Percentiles rank a stretch among this genome's conserved stretches.
These are phyloP conservation scores for Zygotorulaspora florentina DNA, from an alignment of 805 yeast species.

Conservation along the genomic window DNA sequence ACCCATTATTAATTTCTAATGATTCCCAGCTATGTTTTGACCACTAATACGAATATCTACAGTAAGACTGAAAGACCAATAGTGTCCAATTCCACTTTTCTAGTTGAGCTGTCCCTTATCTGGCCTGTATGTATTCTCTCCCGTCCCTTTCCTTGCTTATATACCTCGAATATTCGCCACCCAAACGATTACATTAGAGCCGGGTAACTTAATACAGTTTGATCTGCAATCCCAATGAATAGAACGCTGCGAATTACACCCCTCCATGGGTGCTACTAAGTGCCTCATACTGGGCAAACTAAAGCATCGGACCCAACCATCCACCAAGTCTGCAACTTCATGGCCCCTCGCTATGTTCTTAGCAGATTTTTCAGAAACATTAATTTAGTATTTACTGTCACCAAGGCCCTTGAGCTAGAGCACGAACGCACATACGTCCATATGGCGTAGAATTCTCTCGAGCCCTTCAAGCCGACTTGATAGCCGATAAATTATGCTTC, in stretches of 20 bases:
- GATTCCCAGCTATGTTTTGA: neutral
- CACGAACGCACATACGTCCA: no score
- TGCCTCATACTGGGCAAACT: no score
- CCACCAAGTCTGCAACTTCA: no score
- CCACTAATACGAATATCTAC: neutral
- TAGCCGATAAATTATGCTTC: no score
- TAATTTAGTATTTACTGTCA: neutral
- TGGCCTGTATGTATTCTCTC: neutral
- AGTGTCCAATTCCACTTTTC: neutral
- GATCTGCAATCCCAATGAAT: neutral
- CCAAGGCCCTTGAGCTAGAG: neutral
- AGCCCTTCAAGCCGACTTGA: neutral
- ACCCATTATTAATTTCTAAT: conserved; percentile 22
- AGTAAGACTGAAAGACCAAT: neutral
- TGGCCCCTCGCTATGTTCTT: no score
- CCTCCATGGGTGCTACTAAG: no score
- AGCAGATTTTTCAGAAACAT: no score
- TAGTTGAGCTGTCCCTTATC: neutral
- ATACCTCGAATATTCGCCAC: conserved; percentile 1
- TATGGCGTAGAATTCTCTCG: neutral
- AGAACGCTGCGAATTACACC: neutral
- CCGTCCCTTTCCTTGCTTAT: neutral
- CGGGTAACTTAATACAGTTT: neutral
- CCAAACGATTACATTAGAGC: neutral
- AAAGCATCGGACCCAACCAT: no score